A percentile compares a stretch with the other conserved stretches of the same genome.
Conservation (phyloP, 2,329 filamentous ascomycete genomes). For the Xylariaceae sp. region DNA sequence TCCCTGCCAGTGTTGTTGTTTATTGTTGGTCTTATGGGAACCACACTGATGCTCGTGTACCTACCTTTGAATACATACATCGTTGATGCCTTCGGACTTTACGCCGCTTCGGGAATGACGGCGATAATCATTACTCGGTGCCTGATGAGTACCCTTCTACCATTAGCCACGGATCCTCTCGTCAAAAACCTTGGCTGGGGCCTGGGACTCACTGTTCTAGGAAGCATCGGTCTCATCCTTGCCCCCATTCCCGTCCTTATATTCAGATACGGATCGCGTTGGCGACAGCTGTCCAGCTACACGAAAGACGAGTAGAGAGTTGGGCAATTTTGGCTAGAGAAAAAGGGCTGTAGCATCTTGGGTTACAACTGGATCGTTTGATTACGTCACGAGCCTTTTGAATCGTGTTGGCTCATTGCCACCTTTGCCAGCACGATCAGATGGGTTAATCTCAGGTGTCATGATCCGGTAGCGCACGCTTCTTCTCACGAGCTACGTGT, state of each 20-base stretch:
- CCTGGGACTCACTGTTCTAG: slow-evolving; percentile 55
- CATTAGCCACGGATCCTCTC: slow-evolving; percentile 56
- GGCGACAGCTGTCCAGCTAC: slow-evolving; percentile 58
- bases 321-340: no score
- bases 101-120: slow-evolving; percentile 63
- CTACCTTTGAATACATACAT: slow-evolving; percentile 61
- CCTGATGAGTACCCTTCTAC: slow-evolving; percentile 62
- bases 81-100: slow-evolving; percentile 62
- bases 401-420: no score
- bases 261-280: slow-evolving; percentile 56
- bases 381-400: no score
- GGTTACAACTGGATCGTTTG: no score
- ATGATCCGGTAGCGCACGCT: no score
- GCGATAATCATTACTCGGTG: slow-evolving; percentile 61
- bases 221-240: slow-evolving; percentile 47
- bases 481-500: no score
- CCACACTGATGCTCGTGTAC: slow-evolving; percentile 51
- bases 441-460: no score
- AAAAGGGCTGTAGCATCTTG: neutral
- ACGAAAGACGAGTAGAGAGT: slow-evolving; percentile 49
- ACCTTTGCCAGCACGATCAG: no score
- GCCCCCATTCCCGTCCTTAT: slow-evolving; percentile 58
- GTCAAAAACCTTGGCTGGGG: slow-evolving; percentile 57
- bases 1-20: slow-evolving; percentile 52
- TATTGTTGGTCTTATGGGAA: slow-evolving; percentile 52